Evolutionary conservation across 129 eudicot genomes (phyloP).

Genomic region (Smallanthus sonchifolius): DNA sequence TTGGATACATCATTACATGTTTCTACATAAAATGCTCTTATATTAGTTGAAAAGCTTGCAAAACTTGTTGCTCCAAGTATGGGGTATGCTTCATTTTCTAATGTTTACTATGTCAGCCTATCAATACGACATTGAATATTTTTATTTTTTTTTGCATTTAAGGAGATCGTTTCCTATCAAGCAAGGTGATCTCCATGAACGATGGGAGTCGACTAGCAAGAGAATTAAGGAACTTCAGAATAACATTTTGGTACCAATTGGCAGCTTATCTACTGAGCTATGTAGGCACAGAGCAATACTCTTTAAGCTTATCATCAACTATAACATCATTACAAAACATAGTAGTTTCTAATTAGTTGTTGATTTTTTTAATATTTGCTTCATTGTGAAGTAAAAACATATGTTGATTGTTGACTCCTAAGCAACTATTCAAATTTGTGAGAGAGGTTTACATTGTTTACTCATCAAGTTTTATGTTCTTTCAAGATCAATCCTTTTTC

Average conservation of each 20-base stretch:
- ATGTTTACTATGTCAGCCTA: not conserved
- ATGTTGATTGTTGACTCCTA: not conserved
- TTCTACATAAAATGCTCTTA: constrained; percentile 36
- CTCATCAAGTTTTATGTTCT: not conserved
- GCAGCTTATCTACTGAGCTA: constrained; percentile 75
- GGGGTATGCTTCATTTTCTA: constrained; percentile 50
- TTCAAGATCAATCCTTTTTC: not conserved
- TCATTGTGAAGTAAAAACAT: not conserved
- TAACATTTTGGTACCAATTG: constrained; percentile 69
- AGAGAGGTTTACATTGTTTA: too few relatives aligned
- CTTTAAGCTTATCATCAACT: constrained; percentile 54
- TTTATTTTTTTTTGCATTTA: constrained; percentile 5
- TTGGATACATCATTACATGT: too few relatives aligned
- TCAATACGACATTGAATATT: not conserved
- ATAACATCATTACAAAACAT: not conserved
- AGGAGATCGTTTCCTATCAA: constrained; percentile 75
- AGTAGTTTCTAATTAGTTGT: not conserved
- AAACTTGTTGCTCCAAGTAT: constrained; percentile 60
- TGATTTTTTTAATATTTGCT: not conserved
- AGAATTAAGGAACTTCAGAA: constrained; percentile 44
- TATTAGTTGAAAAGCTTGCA: constrained; percentile 57
- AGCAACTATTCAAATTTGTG: not conserved
- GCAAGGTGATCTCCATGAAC: constrained; percentile 64
- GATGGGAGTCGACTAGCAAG: constrained; percentile 42
- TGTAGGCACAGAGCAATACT: constrained; percentile 90